Evolutionary conservation across 129 eudicot genomes (phyloP).

Genomic region (Daucus carota): DNA sequence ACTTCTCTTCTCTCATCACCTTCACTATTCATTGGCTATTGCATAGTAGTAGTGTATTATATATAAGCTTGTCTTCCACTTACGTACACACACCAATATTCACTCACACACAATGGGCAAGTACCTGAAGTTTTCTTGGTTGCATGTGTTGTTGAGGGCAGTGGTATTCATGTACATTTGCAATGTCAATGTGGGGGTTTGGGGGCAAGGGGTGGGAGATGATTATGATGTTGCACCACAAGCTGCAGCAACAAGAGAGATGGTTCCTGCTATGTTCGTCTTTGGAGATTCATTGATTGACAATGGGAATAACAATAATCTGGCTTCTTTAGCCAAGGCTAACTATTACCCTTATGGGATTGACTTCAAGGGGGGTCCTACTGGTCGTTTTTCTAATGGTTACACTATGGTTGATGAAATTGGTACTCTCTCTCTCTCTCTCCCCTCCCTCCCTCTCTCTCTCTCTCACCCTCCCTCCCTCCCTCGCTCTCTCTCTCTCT

Average conservation of each 20-base stretch:
- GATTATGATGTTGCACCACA: slow-evolving; percentile 4
- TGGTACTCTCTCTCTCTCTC: slow-evolving; percentile 21
- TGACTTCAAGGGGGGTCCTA: slow-evolving; percentile 77
- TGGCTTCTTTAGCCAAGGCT: slow-evolving; percentile 80
- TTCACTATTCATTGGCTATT: not conserved
- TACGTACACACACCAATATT: not conserved
- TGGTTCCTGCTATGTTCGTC: slow-evolving; percentile 81
- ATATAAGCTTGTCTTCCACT: not conserved
- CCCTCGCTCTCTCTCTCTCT: not conserved
- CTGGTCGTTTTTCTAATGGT: slow-evolving; percentile 88
- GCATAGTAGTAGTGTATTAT: too few relatives aligned
- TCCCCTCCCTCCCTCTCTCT: not conserved
- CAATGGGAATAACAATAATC: slow-evolving; percentile 76
- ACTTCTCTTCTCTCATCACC: not conserved
- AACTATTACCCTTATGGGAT: slow-evolving; percentile 89
- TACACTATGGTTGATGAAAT: slow-evolving; percentile 83
- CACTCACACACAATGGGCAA: slow-evolving; percentile 4
- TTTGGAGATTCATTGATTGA: slow-evolving; percentile 89
- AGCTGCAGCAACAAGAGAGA: slow-evolving; percentile 17
- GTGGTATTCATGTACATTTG: not conserved
- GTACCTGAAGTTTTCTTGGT: slow-evolving; percentile 16
- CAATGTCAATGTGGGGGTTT: not conserved
- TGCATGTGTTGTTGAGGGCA: slow-evolving; percentile 18
- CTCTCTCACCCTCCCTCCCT: not conserved
- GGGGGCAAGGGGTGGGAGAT: slow-evolving; percentile 17